phyloP scores from a whole-genome alignment of 2,329 filamentous ascomycete species.

The Hymenoscyphus salicellus region DNA sequence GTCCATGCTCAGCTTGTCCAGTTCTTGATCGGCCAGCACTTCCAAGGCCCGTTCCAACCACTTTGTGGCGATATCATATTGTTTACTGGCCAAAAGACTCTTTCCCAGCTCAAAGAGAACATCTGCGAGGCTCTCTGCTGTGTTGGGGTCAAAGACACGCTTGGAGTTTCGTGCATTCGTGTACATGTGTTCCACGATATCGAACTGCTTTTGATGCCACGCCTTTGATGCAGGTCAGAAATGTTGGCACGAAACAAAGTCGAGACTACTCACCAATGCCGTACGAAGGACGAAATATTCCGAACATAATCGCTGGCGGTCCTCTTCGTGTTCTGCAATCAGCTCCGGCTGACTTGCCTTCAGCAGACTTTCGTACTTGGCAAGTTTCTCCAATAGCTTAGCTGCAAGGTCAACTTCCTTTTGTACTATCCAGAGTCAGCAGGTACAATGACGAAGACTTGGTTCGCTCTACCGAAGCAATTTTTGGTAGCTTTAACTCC shows the following conservation, averaged over 20 bases:
- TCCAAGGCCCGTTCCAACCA: conserved; percentile 73
- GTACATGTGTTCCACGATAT: conserved; percentile 78
- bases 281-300: conserved; percentile 37
- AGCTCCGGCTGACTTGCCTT: conserved; percentile 33
- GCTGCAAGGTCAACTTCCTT: conserved; percentile 56
- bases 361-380: conserved; percentile 50
- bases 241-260: conserved; percentile 20
- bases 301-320: conserved; percentile 31
- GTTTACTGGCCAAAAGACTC: conserved; percentile 49
- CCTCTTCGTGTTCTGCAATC: conserved; percentile 28
- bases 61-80: conserved; percentile 55
- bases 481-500: conserved; percentile 63
- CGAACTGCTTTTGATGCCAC: conserved; percentile 69
- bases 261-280: conserved; percentile 51
- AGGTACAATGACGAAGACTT: not conserved
- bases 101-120: conserved; percentile 71
- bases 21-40: conserved; percentile 53
- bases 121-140: conserved; percentile 62
- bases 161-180: conserved; percentile 50
- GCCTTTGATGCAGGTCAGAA: conserved; percentile 49
- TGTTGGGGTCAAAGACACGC: conserved; percentile 44
- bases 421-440: conserved; percentile 22
- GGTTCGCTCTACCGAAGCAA: conserved; percentile 53
- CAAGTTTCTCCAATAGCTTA: conserved; percentile 61
- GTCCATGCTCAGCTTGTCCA: conserved; percentile 56